Conservation (phyloP, 2,329 filamentous ascomycete genomes). For the Ampelomyces quisqualis region DNA sequence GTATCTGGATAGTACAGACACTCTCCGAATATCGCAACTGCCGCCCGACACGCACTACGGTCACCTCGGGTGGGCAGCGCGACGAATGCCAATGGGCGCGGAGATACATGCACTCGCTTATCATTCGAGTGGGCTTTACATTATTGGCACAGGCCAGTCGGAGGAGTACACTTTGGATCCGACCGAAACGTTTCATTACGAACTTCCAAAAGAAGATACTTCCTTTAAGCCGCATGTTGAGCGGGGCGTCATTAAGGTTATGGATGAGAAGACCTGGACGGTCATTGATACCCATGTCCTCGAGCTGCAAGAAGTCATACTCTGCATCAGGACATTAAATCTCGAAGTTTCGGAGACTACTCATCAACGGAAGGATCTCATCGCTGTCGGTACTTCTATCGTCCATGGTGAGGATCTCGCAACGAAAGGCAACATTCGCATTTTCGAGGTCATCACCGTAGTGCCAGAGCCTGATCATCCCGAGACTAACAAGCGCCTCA, state of each 20-base stretch:
- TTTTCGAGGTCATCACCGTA: slow-evolving; percentile 89
- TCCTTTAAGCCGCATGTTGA: slow-evolving; percentile 66
- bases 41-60: slow-evolving; percentile 66
- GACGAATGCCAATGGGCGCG: slow-evolving; percentile 67
- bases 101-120: slow-evolving; percentile 75
- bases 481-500: slow-evolving; percentile 82
- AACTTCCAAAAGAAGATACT: slow-evolving; percentile 69
- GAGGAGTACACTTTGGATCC: slow-evolving; percentile 75
- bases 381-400: slow-evolving; percentile 82
- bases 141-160: slow-evolving; percentile 67
- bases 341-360: slow-evolving; percentile 91
- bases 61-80: slow-evolving; percentile 74
- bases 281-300: slow-evolving; percentile 75
- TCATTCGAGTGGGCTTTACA: slow-evolving; percentile 74
- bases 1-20: slow-evolving; percentile 63
- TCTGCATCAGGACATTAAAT: slow-evolving; percentile 78
- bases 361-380: slow-evolving; percentile 77
- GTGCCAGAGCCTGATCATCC: slow-evolving; percentile 84
- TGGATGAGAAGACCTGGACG: slow-evolving; percentile 75
- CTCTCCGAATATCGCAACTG: slow-evolving; percentile 71
- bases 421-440: slow-evolving; percentile 79
- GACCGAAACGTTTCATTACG: slow-evolving; percentile 78
- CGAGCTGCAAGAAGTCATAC: slow-evolving; percentile 72
- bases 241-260: slow-evolving; percentile 72
- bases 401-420: slow-evolving; percentile 89